phyloP scores from a whole-genome alignment of 306 rosid genomes.

The Acacia melanoxylon region DNA sequence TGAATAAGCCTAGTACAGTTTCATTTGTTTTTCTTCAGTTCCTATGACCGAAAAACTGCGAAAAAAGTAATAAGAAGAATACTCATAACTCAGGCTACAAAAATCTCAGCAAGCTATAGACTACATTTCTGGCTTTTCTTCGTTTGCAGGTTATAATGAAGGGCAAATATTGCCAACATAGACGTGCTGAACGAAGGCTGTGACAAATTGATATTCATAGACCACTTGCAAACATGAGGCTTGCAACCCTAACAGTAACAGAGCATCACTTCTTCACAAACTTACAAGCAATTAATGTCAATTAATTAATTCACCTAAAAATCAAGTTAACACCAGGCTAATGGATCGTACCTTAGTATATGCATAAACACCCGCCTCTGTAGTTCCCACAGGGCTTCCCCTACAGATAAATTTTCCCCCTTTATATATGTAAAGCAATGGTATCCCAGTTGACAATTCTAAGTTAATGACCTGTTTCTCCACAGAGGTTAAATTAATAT shows the following conservation, averaged over 20 bases:
- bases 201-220: slow-evolving; percentile 6
- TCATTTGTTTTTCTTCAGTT: not conserved
- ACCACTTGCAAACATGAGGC: not conserved
- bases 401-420: slow-evolving; percentile 73
- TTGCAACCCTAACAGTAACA: not conserved
- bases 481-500: slow-evolving; percentile 21
- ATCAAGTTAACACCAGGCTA: slow-evolving; percentile 15
- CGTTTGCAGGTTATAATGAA: not conserved
- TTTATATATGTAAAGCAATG: slow-evolving; percentile 89
- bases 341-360: slow-evolving; percentile 65
- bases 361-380: slow-evolving; percentile 95
- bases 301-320: slow-evolving; percentile 3
- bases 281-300: not conserved
- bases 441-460: slow-evolving; percentile 91
- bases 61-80: not conserved
- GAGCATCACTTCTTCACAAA: not conserved
- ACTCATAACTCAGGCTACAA: not conserved
- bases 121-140: not conserved
- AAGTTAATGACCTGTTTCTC: slow-evolving; percentile 64
- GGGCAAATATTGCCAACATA: not conserved
- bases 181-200: not conserved
- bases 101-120: not conserved
- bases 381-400: slow-evolving; percentile 89
- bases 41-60: not conserved
- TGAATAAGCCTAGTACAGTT: not conserved